Percentiles rank a stretch among this genome's conserved stretches.
phyloP scores from a whole-genome alignment of 2,329 filamentous ascomycete genomes.

The Xylaria sp. region DNA sequence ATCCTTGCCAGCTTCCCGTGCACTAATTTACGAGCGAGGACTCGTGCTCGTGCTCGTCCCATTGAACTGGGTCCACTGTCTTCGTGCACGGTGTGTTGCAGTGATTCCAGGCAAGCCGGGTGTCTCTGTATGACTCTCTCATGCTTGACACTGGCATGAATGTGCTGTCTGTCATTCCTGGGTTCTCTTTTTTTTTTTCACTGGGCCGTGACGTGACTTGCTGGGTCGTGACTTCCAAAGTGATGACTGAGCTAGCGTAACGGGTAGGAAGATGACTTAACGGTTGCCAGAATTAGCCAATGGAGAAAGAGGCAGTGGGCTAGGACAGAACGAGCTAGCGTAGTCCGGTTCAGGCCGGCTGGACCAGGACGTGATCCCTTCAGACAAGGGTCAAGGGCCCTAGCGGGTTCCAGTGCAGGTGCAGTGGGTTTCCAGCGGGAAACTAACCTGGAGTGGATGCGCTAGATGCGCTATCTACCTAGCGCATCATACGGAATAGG shows the following conservation, averaged over 20 bases:
- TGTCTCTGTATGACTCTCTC: neutral
- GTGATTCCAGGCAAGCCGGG: neutral
- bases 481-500: too few relatives aligned
- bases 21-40: conserved; percentile 3
- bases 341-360: too few relatives aligned
- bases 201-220: neutral
- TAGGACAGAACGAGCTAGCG: too few relatives aligned
- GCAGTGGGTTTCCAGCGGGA: too few relatives aligned
- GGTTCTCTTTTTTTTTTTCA: conserved; percentile 2
- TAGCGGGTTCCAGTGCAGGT: too few relatives aligned
- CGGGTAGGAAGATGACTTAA: conserved; percentile 14
- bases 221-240: neutral
- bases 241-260: neutral
- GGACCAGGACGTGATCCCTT: too few relatives aligned
- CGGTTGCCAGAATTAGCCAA: too few relatives aligned
- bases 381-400: too few relatives aligned
- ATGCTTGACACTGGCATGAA: neutral
- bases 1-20: conserved; percentile 13
- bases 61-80: neutral
- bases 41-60: neutral
- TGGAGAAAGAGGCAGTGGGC: too few relatives aligned
- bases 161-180: neutral
- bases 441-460: too few relatives aligned
- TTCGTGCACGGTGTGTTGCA: conserved; percentile 15
- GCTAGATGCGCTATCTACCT: too few relatives aligned